Conservation (phyloP, 768 basidiomycete species). For the Suillus plorans region DNA sequence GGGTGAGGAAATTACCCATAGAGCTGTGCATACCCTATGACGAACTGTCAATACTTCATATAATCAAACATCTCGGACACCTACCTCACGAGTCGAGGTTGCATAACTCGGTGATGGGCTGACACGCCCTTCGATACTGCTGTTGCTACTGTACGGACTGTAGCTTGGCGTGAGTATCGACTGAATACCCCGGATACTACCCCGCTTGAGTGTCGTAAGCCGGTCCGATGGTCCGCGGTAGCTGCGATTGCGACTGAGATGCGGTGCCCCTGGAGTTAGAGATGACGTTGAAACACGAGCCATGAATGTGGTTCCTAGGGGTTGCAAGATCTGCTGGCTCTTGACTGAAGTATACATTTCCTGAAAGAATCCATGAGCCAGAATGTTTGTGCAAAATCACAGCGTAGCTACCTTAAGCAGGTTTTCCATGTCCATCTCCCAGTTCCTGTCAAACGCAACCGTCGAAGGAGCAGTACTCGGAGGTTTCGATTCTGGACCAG, state of each 20-base stretch:
- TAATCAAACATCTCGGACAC: constrained; percentile 12
- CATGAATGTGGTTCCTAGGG: constrained; percentile 47
- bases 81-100: constrained; percentile 82
- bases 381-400: constrained; percentile 1
- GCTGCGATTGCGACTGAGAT: constrained; percentile 64
- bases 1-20: constrained; percentile 69
- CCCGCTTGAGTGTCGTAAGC: constrained; percentile 77
- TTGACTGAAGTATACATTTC: constrained; percentile 96
- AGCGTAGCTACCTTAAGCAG: constrained; percentile 67
- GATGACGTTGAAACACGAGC: constrained; percentile 55
- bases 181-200: constrained; percentile 87
- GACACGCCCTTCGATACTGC: constrained; percentile 82
- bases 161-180: constrained; percentile 69
- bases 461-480: constrained; percentile 33
- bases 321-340: constrained; percentile 86
- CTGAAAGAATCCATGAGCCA: constrained; percentile 36
- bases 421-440: constrained; percentile 86
- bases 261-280: constrained; percentile 48
- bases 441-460: constrained; percentile 58
- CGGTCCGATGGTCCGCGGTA: constrained; percentile 71
- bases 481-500: constrained; percentile 38
- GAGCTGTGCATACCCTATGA: constrained; percentile 58
- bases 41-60: constrained; percentile 14
- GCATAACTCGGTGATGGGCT: constrained; percentile 95
- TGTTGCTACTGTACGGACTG: constrained; percentile 84